A percentile compares a stretch with the other conserved stretches of the same genome.
phyloP scores from a whole-genome alignment of 441 rosid genomes.

The Pelargonium exstipulatum region DNA sequence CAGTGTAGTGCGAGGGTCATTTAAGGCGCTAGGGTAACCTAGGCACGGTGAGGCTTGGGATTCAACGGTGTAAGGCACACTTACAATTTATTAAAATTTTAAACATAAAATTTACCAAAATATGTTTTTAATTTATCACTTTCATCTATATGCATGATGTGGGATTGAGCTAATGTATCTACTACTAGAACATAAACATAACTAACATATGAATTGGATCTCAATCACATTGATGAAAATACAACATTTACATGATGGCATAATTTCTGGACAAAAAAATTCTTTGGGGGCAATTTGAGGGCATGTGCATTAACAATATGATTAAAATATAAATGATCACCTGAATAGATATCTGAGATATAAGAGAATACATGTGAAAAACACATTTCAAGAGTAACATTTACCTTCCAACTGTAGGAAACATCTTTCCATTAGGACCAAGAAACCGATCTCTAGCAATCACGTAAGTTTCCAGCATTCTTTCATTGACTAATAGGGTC shows the following conservation, averaged over 20 bases:
- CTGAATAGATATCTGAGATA: conserved; percentile 7
- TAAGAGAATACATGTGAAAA: background rate
- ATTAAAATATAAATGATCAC: background rate
- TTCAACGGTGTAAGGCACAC: no score
- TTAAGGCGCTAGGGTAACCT: no score
- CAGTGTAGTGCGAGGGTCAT: no score
- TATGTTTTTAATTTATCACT: no score
- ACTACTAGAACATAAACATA: background rate
- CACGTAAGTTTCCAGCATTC: conserved; percentile 91
- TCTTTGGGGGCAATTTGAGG: background rate
- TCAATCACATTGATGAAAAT: background rate
- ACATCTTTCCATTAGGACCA: conserved; percentile 77
- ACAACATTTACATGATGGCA: background rate
- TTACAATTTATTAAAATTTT: no score
- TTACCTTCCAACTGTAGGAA: conserved; percentile 85
- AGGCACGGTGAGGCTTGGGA: no score
- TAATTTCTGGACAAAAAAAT: background rate
- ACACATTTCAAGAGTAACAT: conserved; percentile 1
- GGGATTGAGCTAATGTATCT: no score
- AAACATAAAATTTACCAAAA: no score
- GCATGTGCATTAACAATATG: background rate
- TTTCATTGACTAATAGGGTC: conserved; percentile 82
- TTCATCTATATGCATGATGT: no score
- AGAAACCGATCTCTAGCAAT: conserved; percentile 95
- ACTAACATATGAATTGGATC: background rate